Evolutionary conservation across 805 yeast genomes (phyloP), one percentile per base, ranked within the genome.

Genomic region (Candida namnaoensis): DNA sequence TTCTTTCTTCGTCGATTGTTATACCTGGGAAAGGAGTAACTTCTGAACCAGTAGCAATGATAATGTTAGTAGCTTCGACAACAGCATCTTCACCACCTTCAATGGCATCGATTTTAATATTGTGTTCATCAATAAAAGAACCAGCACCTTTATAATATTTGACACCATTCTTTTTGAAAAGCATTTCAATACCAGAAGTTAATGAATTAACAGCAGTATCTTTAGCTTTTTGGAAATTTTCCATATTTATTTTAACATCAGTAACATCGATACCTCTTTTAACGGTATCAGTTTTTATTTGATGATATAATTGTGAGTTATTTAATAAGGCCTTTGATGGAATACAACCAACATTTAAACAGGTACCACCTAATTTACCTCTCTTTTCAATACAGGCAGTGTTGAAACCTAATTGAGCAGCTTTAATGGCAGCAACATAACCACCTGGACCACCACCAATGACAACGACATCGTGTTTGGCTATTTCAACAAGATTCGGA

Each of bases 371-470:
- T 49, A 95, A 76, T 37, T 79, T 68, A 37, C 99, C 99, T 67
- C 99, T 83, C 71, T 88, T 88, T 67, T 93, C 99, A 51, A 93
- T 72, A 76, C 99, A 93, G 32, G 97, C 99, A 42, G 96, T 88
- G 66, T 90, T 82, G 55, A 73, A 76, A 35, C 97, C 97, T 46
- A 90, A 74, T 72, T 93, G 99, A 39, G 99, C 99, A 46, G 96
- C 96, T 67, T 88, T 91, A 65, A 93, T 93, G 58, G 99, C 99
- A 42, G 97, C 98, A 55, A 93, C 93, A 65, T 93, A 93, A 48
- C 99, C 99, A 66, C 98, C 99, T 53, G 99, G 99, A 45, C 99
- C 99, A 56, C 97, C 98, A 53, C 99, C 99, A 59, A 93, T 84
- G 54, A 93, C 87, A 42, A 91, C 95, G 42, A 93, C 78, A 58